Base-by-base conservation (phyloP, 2,329 filamentous ascomycete genomes). In the Sclerotinia spermophila region DNA sequence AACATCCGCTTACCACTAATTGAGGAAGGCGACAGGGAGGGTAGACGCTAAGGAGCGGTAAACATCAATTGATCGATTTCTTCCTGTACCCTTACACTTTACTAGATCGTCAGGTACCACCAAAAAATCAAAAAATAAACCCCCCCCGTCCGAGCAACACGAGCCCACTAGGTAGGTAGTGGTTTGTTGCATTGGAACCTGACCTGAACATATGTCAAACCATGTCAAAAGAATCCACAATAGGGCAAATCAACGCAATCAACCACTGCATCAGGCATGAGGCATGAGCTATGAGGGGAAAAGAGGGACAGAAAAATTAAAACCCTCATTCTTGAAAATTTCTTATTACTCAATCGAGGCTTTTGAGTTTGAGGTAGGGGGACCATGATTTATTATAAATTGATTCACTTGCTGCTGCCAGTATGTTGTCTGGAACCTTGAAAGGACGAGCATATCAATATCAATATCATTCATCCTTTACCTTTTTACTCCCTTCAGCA, bases 21-120 rank as follows among this genome's bases (percentile, higher is more conserved):
- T 67, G 48, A 21, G 42, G 48, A 56, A 56, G 38, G 64, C 24
- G 30, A 15, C 13, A 45, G 11, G 24, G n/a, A 21, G 30, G 19
- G 24, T 38, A 24, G 33, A 68, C 42, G 55, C 67, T 48, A 68
- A 61, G 24, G 44, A 53, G 67, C 67, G 67, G 67, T 68, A 68
- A 68, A 61, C 30, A 51, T 45, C 17, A 35, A 61, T 44, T n/a
- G 30, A 64, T 51, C 44, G 44, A 51, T 51, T 48, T 44, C 42
- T 38, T 19, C 8, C 44, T 38, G 61, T 51, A 65, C 61, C 61
- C 61, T 65, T 65, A 27, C 42, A 62, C 40, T 30, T 62, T n/a
- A 13, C 44, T 51, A 24, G 67, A 69, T 69, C 67, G 58, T 64
- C 67, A 69, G 67, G 67, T 69, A 69, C 67, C 42, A 69, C 62